phyloP scores from a whole-genome alignment of 768 basidiomycete genomes.

The Boletus sp. region DNA sequence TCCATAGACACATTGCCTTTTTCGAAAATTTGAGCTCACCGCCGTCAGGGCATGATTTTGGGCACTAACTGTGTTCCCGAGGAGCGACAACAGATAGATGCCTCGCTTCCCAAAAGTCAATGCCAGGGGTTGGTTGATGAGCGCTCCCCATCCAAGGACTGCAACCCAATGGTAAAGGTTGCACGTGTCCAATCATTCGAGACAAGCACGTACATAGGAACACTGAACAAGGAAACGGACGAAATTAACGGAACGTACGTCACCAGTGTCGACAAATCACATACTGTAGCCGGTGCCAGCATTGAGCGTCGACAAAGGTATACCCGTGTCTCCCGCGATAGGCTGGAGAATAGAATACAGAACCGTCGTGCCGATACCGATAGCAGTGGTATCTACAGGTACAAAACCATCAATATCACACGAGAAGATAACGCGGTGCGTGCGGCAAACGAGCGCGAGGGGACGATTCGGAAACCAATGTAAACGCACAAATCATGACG shows the following conservation, averaged over 20 bases:
- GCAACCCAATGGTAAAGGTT: background rate
- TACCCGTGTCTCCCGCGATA: slow-evolving; percentile 17
- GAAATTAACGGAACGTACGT: background rate
- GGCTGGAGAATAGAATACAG: slow-evolving; percentile 21
- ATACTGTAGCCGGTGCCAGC: slow-evolving; percentile 21
- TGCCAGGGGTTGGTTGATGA: slow-evolving; percentile 21
- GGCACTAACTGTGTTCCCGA: slow-evolving; percentile 14
- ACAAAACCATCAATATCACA: background rate
- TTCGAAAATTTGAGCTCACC: background rate
- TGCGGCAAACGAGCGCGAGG: no score
- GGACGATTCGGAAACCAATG: background rate
- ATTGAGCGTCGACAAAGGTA: slow-evolving; percentile 19
- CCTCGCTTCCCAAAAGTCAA: slow-evolving; percentile 21
- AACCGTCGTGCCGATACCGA: slow-evolving; percentile 17
- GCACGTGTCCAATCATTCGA: background rate
- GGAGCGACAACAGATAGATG: slow-evolving; percentile 18
- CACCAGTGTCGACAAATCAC: background rate
- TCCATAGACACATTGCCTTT: slow-evolving; percentile 21
- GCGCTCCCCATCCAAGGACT: slow-evolving; percentile 20
- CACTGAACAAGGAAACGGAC: slow-evolving; percentile 3
- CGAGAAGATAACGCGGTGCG: background rate
- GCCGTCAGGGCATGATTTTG: background rate
- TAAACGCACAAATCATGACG: slow-evolving; percentile 19
- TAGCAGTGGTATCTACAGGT: slow-evolving; percentile 14
- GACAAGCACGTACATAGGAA: slow-evolving; percentile 11